These are phyloP conservation scores for Hypoxylon rubiginosum DNA, from an alignment of 2,329 filamentous ascomycete genomes.

Conservation along the genomic window DNA sequence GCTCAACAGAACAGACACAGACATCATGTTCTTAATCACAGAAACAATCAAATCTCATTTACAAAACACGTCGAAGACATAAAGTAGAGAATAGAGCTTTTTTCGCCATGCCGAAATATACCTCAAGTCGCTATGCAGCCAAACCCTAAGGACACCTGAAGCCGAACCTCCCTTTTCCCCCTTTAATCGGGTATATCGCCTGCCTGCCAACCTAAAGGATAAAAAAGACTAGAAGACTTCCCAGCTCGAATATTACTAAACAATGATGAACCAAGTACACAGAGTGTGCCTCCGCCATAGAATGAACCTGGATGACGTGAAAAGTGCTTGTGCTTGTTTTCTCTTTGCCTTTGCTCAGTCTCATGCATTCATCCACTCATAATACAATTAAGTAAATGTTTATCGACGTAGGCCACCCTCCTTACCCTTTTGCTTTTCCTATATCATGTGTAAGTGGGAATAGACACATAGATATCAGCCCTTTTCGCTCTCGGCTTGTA, in stretches of 20 bases:
- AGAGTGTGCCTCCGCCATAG: neutral
- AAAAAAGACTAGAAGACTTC: neutral
- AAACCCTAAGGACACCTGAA: neutral
- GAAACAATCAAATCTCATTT: neutral
- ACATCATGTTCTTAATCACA: neutral
- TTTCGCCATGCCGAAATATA: neutral
- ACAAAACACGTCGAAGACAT: neutral
- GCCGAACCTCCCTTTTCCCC: neutral
- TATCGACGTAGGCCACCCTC: neutral
- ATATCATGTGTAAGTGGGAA: neutral
- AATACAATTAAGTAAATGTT: slow-evolving; percentile 23
- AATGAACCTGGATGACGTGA: slow-evolving; percentile 6
- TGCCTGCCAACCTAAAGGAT: neutral
- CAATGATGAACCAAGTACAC: neutral
- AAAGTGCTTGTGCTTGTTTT: slow-evolving; percentile 24
- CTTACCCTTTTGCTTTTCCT: neutral
- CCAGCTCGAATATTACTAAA: neutral
- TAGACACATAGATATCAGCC: slow-evolving; percentile 45
- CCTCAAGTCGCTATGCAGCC: neutral
- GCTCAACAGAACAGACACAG: neutral
- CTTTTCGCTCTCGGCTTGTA: slow-evolving; percentile 53
- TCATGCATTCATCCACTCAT: slow-evolving; percentile 40
- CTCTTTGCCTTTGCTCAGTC: slow-evolving; percentile 20
- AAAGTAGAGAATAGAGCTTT: neutral
- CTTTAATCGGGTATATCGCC: neutral